Evolutionary conservation across 192 early-diverging fungal genomes (phyloP).

Genomic region (Phlyctochytrium planicorne): DNA sequence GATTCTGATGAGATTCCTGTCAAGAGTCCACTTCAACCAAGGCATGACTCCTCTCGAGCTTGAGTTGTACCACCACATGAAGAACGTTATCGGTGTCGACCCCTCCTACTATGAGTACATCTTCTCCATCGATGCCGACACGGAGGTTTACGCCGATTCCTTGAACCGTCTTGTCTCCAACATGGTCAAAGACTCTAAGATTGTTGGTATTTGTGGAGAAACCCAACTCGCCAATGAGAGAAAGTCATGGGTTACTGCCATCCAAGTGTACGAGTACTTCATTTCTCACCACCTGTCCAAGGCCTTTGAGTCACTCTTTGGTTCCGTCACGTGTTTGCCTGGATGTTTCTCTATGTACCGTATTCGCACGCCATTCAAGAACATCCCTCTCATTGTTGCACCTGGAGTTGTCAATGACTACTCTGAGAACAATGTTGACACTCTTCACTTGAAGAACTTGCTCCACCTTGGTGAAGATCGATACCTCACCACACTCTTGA

Average conservation of each 20-base stretch:
- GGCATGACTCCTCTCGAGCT: conserved; percentile 95
- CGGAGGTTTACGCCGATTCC: conserved; percentile 77
- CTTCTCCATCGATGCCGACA: conserved; percentile 98
- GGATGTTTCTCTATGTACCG: conserved; percentile 99
- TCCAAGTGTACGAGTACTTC: conserved; percentile 92
- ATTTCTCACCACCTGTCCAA: conserved; percentile 60
- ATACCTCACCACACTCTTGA: conserved; percentile 93
- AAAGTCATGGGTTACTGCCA: conserved; percentile 94
- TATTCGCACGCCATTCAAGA: conserved; percentile 75
- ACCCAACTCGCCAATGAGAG: conserved; percentile 92
- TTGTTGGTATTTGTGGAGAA: conserved; percentile 95
- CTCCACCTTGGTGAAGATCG: conserved; percentile 95
- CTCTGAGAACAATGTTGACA: conserved; percentile 88
- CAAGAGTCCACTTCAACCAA: conserved; percentile 91
- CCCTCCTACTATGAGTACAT: conserved; percentile 95
- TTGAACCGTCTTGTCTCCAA: conserved; percentile 89
- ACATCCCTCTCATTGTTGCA: conserved; percentile 76
- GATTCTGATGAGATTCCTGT: conserved; percentile 96
- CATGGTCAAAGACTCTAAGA: conserved; percentile 86
- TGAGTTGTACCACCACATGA: conserved; percentile 98
- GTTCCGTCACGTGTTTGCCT: conserved; percentile 63
- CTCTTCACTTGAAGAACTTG: conserved; percentile 96
- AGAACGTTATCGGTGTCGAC: conserved; percentile 97
- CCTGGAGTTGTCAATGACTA: conserved; percentile 82
- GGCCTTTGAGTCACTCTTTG: conserved; percentile 67